Conservation (phyloP, 176 grass and related monocot genomes). For the Thinopyrum elongatum region DNA sequence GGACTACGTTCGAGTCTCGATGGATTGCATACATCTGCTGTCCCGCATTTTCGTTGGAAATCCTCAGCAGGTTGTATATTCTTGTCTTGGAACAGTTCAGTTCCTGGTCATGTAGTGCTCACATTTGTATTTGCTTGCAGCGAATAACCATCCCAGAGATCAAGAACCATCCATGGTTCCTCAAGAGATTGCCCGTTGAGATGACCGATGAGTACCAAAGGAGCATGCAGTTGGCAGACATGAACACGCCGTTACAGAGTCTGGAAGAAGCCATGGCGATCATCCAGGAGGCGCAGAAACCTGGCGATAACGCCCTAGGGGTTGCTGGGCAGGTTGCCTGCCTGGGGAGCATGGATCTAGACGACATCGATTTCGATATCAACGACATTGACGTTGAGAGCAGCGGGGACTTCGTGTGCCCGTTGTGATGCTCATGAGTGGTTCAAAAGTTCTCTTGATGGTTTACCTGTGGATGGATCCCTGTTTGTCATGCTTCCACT, state of each 20-base stretch:
- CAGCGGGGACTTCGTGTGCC: constrained; percentile 75
- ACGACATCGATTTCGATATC: constrained; percentile 70
- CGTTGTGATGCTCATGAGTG: constrained; percentile 28
- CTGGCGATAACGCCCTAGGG: constrained; percentile 24
- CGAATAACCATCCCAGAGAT: constrained; percentile 63
- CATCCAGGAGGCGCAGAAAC: constrained; percentile 70
- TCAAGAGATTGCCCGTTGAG: neutral
- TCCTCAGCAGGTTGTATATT: constrained; percentile 65
- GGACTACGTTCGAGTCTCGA: constrained; percentile 75
- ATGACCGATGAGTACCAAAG: constrained; percentile 12
- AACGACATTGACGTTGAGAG: constrained; percentile 77
- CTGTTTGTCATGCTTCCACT: neutral
- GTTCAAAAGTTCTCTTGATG: constrained; percentile 15
- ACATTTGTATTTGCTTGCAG: constrained; percentile 34
- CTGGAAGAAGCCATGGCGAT: constrained; percentile 73
- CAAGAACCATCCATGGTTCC: constrained; percentile 16
- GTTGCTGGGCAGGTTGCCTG: constrained; percentile 34
- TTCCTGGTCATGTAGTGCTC: neutral
- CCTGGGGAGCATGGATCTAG: constrained; percentile 75
- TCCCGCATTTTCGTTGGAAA: constrained; percentile 83
- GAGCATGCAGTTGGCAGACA: constrained; percentile 31
- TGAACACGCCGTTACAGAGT: constrained; percentile 43
- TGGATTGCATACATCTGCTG: constrained; percentile 69
- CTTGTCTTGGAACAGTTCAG: neutral
- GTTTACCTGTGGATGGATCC: neutral